Conservation (phyloP, 768 basidiomycete species). For the Hericium rajendrae region DNA sequence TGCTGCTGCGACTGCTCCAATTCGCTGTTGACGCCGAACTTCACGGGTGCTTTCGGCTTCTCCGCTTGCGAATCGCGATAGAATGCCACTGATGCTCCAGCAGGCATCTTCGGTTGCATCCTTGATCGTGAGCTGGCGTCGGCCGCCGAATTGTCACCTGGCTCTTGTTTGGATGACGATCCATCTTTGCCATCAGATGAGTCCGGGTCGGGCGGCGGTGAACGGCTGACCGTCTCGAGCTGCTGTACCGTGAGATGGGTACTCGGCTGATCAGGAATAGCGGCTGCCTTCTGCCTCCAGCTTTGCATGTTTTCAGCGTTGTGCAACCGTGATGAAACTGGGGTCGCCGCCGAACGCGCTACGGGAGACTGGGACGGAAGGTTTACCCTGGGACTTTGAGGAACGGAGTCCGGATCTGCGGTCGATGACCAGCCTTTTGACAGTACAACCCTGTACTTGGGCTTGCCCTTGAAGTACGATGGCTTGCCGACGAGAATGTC, state of each 20-base stretch:
- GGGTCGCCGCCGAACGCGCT: background rate
- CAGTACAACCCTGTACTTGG: slow-evolving; percentile 27
- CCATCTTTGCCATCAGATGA: slow-evolving; percentile 16
- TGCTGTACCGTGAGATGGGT: slow-evolving; percentile 15
- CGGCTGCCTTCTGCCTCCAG: slow-evolving; percentile 30
- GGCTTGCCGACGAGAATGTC: slow-evolving; percentile 52
- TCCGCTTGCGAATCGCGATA: slow-evolving; percentile 57
- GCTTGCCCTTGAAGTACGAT: slow-evolving; percentile 21
- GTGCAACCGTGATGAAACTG: background rate
- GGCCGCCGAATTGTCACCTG: slow-evolving; percentile 22
- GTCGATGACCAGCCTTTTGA: slow-evolving; percentile 18
- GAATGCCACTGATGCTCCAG: slow-evolving; percentile 63
- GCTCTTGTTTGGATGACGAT: slow-evolving; percentile 23
- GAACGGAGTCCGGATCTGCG: background rate
- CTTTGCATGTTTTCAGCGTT: background rate
- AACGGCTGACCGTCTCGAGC: slow-evolving; percentile 53
- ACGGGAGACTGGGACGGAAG: slow-evolving; percentile 23
- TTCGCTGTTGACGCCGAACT: slow-evolving; percentile 76
- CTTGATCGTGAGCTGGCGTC: slow-evolving; percentile 29
- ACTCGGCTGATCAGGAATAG: slow-evolving; percentile 9
- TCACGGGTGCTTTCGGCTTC: slow-evolving; percentile 43
- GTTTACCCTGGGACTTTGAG: slow-evolving; percentile 27
- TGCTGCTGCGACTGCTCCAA: slow-evolving; percentile 32
- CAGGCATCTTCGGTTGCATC: slow-evolving; percentile 63
- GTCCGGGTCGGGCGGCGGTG: slow-evolving; percentile 50